Base-by-base conservation (phyloP, 345 rosid genomes). In the Rhizophora mangle region DNA sequence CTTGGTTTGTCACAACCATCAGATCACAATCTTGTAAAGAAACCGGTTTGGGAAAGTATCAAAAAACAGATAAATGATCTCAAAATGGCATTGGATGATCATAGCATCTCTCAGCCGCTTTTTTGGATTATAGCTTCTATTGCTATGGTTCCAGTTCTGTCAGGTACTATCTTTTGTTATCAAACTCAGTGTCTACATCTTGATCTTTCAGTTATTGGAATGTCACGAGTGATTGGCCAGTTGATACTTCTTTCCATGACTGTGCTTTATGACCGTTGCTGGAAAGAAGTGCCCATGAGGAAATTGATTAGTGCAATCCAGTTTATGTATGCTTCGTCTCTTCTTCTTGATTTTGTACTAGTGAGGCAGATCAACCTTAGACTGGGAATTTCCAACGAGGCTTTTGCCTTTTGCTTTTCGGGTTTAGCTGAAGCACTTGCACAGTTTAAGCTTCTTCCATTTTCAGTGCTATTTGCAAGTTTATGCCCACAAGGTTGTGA, bases 401-500 rank as follows among this genome's bases (percentile, higher is more conserved):
- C 84, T 37, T 93, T 77, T 59, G 88, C 81, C 53, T 84, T 85
- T 31, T 86, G 87, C 69, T 93, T 87, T 30, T 89, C 96, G 1
- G 89, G 97, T 76, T 74, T 93, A 63, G 93, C 97, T 1, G 98
- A 93, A 70, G 74, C 81, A 31, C 71, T 87, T 0, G 92, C 93
- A 5, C 98, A 93, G 69, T 93, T 93, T 54, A 91, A 89, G 85
- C 79, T 89, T 56, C 91, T 93, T 54, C 97, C 98, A 0, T 93
- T 90, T 64, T 79, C 84, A 18, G 86, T 87, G 30, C 63, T 87
- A 37, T 70, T 90, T 58, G 97, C 82, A 1, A 87, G 78, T 72
- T 72, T 87, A 77, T 90, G 98, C 67, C 98, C 96, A 1, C 80
- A 61, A 68, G 96, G 98, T 1, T 93, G 88, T 64, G 96, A 88